phyloP scores from a whole-genome alignment of 257 asterid species.

The Nicotiana sylvestris region DNA sequence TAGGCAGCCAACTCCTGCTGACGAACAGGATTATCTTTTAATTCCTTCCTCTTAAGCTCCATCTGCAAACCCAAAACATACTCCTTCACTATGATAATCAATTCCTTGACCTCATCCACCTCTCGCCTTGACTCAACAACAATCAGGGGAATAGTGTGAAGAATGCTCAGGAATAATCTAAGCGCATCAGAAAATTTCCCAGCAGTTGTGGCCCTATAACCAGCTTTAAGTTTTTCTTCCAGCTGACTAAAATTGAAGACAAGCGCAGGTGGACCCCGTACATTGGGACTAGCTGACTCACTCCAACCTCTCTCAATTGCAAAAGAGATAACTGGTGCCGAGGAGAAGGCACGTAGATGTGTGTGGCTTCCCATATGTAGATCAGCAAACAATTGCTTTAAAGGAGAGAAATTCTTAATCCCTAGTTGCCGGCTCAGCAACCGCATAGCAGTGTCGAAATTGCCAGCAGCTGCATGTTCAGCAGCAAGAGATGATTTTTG shows the following conservation, averaged over 20 bases:
- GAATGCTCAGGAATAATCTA: slow-evolving; percentile 46
- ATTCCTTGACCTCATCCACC: slow-evolving; percentile 83
- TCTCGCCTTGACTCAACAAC: slow-evolving; percentile 78
- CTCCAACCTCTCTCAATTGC: slow-evolving; percentile 88
- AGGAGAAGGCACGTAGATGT: slow-evolving; percentile 63
- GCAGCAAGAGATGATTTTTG: slow-evolving; percentile 91
- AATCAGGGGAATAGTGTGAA: slow-evolving; percentile 68
- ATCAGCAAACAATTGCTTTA: slow-evolving; percentile 56
- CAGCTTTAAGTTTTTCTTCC: slow-evolving; percentile 75
- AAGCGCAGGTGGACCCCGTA: slow-evolving; percentile 79
- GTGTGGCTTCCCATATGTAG: slow-evolving; percentile 81
- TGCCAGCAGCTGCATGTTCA: slow-evolving; percentile 93
- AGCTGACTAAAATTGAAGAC: slow-evolving; percentile 59
- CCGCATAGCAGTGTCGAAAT: slow-evolving; percentile 93
- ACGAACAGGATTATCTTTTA: slow-evolving; percentile 59
- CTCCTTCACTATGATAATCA: slow-evolving; percentile 58
- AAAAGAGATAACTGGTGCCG: slow-evolving; percentile 59
- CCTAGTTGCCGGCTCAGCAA: slow-evolving; percentile 80
- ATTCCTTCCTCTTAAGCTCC: slow-evolving; percentile 81
- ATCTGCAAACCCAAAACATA: slow-evolving; percentile 68
- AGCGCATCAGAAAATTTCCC: slow-evolving; percentile 83
- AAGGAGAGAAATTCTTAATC: slow-evolving; percentile 61
- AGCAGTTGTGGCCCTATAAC: slow-evolving; percentile 66
- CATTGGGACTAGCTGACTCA: slow-evolving; percentile 64
- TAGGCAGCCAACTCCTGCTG: slow-evolving; percentile 94